Evolutionary conservation across 1,139 yeast genomes (phyloP), one percentile per base, ranked within the genome.

Genomic region (Arxiozyma slooffiae): DNA sequence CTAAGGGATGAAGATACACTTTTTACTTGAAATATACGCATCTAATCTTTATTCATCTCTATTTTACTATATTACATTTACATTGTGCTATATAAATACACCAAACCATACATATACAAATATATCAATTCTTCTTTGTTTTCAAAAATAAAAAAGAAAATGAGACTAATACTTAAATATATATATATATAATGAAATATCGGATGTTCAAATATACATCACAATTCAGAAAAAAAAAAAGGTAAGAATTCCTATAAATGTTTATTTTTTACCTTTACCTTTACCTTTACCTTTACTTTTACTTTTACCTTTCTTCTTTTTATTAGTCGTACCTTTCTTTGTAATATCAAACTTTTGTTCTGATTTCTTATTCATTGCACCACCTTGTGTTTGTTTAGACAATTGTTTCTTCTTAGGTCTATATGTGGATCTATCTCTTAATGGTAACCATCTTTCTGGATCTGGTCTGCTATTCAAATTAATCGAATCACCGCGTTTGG

Each of bases 1-100:
- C 77, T 92, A 66, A 88, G 99, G 77, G 98, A 94, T 63, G 98
- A 92, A 74, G 98, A 92, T 68, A 86, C 97, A 39, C 74, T 92
- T 61, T 92, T 92, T 68, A 86, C 97, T 37, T 89, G 36, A 72
- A 60, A 4, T n/a, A 39, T 6, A 14, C 40, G n/a, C 40, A 16
- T n/a, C 26, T 24, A 39, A 17, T 21, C 8, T 21, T 17, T 37
- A 37, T 37, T 17, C 21, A 14, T 22, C 16, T 39, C 24, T 24
- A 39, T 39, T 9, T 39, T 21, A 21, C 17, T 39, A 24, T 39
- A 22, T 39, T 14, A 20, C 21, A 39, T 14, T 39, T 21, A n/a
- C 4, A 30, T n/a, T 30, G 36, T 30, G 14, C 36, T 30, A 30
- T 30, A 30, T 30, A 30, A 30, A 30, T 30, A 30, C 36, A 30